Evolutionary conservation across 306 rosid genomes (phyloP), one percentile per base, ranked within the genome.

Genomic region (Dalbergia cochinchinensis): DNA sequence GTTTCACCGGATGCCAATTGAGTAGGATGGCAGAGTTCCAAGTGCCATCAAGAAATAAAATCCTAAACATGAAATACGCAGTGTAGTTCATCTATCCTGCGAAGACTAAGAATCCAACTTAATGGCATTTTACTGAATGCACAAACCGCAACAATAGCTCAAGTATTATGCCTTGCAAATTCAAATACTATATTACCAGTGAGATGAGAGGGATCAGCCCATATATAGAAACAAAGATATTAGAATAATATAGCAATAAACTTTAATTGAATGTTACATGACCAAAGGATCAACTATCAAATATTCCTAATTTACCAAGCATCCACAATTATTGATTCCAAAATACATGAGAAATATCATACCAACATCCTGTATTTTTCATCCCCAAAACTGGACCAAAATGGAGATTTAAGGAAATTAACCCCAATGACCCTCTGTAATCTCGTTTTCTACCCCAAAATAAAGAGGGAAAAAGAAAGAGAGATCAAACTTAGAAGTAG

Each of bases 341-440:
- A 66, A 85, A 74, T 80, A 85, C 90, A 86, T 57, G 50, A 80
- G 84, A 85, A 71, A 78, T 80, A 84, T 75, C 60, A 73, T 72
- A 57, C 4, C 86, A 70, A 72, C 77, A 79, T 76, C 85, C 87
- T 74, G 73, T 70, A 71, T 69, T 78, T 73, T 73, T 77, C 74
- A 84, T 75, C 89, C 91, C 83, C 96, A 87, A 91, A 91, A 86
- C 80, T 82, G 90, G 85, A 85, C 83, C 89, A 78, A 74, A 57
- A 77, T 82, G 87, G 87, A 84, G 82, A 77, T 71, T 73, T 33
- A 61, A 74, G 62, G 79, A 87, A 47, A 37, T 71, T 33, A 79
- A 82, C 71, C 78, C 81, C 85, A 84, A 86, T 57, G 85, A 88
- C 80, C 86, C 87, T 70, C 14, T 69, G 87, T 79, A 76, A 77